A percentile compares a stretch with the other conserved stretches of the same genome.
phyloP scores from a whole-genome alignment of 306 rosid genomes.

The Glycine tomentella region DNA sequence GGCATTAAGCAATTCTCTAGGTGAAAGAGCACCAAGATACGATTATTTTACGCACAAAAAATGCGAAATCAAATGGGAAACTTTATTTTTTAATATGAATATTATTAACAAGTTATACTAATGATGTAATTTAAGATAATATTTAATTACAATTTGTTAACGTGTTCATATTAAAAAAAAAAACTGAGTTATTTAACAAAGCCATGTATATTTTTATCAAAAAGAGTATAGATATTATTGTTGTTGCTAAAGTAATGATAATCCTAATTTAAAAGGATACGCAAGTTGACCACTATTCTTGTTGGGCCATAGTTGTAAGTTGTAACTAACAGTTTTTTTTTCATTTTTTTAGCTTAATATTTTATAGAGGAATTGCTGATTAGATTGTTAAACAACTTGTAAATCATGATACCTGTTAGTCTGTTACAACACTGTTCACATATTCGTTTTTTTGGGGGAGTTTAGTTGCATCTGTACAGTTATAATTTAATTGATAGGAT shows the following conservation, averaged over 20 bases:
- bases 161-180: no score
- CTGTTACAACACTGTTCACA: conserved; percentile 15
- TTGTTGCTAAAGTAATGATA: conserved; percentile 22
- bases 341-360: neutral
- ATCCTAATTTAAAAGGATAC: conserved; percentile 11
- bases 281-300: conserved; percentile 16
- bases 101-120: no score
- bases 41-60: no score
- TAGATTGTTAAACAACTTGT: conserved; percentile 29
- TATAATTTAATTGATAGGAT: conserved; percentile 38
- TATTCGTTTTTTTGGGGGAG: conserved; percentile 24
- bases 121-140: no score
- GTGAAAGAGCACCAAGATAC: no score
- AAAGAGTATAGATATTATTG: neutral
- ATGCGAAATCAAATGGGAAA: no score
- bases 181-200: no score
- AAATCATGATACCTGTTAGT: conserved; percentile 24
- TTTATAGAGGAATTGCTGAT: conserved; percentile 10
- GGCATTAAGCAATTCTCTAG: no score
- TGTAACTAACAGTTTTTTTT: conserved; percentile 10
- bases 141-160: no score
- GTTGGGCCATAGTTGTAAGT: neutral
- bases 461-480: conserved; percentile 28
- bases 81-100: no score
- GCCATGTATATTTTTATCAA: no score